Conservation (phyloP, 2,329 filamentous ascomycete species). For the Aspergillus aculeatinus region DNA sequence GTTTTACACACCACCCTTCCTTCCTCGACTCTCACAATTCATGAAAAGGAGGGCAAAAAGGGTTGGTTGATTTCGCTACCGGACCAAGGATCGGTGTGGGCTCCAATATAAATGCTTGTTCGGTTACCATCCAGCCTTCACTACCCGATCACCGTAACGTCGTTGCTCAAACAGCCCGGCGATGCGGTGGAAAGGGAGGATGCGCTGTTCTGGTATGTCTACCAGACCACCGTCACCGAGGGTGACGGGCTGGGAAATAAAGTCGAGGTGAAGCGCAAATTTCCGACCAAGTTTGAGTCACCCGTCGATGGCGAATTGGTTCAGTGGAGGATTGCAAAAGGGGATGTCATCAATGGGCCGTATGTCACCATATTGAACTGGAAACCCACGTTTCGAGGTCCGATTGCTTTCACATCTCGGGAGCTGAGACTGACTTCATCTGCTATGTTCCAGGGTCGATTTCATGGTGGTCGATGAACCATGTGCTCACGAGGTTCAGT, state of each 20-base stretch:
- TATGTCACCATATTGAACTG: slow-evolving; percentile 27
- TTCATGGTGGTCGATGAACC: slow-evolving; percentile 82
- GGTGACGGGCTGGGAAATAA: slow-evolving; percentile 72
- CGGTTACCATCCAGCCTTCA: slow-evolving; percentile 61
- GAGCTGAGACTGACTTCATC: slow-evolving; percentile 35
- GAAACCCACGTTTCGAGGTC: not conserved
- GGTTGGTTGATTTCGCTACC: not conserved
- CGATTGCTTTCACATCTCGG: not conserved
- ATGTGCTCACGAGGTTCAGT: slow-evolving; percentile 88
- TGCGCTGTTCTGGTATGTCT: slow-evolving; percentile 82
- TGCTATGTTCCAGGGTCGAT: slow-evolving; percentile 42
- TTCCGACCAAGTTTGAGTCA: slow-evolving; percentile 77
- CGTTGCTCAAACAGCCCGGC: slow-evolving; percentile 73
- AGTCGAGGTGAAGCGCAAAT: slow-evolving; percentile 65
- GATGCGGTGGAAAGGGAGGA: slow-evolving; percentile 75
- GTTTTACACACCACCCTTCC: not conserved
- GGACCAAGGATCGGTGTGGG: not conserved
- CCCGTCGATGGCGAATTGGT: slow-evolving; percentile 77
- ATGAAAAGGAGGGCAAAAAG: not conserved
- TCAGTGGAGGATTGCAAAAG: slow-evolving; percentile 67
- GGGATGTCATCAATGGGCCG: slow-evolving; percentile 45
- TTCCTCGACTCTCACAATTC: not conserved
- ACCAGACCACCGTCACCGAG: slow-evolving; percentile 69
- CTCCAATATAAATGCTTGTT: slow-evolving; percentile 42
- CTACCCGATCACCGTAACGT: slow-evolving; percentile 91